Base-by-base conservation (phyloP, 228 moss, liverwort and hornwort genomes). In the Sphagnum magellanicum region DNA sequence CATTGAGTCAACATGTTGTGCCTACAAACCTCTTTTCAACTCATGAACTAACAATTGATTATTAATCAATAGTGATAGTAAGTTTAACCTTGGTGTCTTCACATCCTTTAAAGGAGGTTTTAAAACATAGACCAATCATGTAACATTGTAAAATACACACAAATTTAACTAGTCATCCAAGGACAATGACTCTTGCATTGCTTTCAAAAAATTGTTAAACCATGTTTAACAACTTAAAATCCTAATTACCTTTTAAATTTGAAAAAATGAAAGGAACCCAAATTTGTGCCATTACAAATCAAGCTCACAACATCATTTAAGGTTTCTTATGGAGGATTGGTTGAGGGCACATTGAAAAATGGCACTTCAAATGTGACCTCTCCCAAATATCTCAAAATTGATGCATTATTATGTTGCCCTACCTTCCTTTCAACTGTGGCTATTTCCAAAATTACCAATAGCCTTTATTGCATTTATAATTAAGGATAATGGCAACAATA, bases 401-500 rank as follows among this genome's bases (percentile, higher is more conserved):
- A 70, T 62, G 73, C 63, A 78, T 32, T 32, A 32, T 80, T 89
- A 65, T 88, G 92, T 62, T 90, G 92, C 74, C 86, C 83, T 67
- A 86, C 92, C 87, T 94, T 98, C 49, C 92, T 92, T 81, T 92
- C 94, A 65, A 98, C 69, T 59, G 88, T 65, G 48, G 90, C 78
- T 60, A 77, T 86, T 76, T 90, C 98, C 79, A 94, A 73, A 66
- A 98, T 84, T 64, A 80, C 69, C 72, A 92, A 70, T 4, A 94
- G 80, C 86, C 81, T 98, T 67, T 85, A 89, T 74, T 89, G 90
- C 70, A 88, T 81, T 94, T 98, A 89, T 81, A 91, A n/a, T 50
- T n/a, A 60, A 46, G 64, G 57, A 48, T 48, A 7, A 16, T 60
- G 7, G 46, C 59, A 32, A 50, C 48, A 46, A 64, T 5, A 69